Evolutionary conservation across 108 stramenopile genomes (phyloP), one percentile per base, ranked within the genome.

Genomic region (Schizochytrium sp.): DNA sequence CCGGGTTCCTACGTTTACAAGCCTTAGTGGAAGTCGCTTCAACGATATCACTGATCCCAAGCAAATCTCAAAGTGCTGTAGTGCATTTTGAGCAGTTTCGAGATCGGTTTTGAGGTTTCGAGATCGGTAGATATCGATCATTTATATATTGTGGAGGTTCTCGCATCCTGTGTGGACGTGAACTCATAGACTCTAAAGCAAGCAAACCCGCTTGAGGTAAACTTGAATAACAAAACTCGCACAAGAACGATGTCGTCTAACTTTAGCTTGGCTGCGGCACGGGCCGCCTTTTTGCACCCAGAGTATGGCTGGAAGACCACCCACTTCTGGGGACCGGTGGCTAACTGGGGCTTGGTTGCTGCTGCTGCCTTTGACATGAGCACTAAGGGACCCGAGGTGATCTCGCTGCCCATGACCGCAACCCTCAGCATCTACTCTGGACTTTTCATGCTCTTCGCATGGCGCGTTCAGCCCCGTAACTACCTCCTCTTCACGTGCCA

Each of bases 401-500:
- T 92, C 46, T 88, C 88, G 40, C 57, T 46, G 42, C 69, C 69
- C n/a, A 92, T 92, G 91, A 92, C 91, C 0, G 87, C 42, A 4
- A 89, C 61, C 10, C 69, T 92, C 87, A 88, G 57, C 53, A 89
- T 90, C 19, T 92, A 92, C 72, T 87, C 76, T 8, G 41, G 88
- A 50, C 47, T 92, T 41, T 92, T 92, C 57, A 88, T 90, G 90
- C 88, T 89, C n/a, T 92, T 92, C 42, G 89, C 91, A 1, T 90
- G 88, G 89, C 88, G 88, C 58, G 91, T 92, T 3, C 91, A 92
- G 88, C 91, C 91, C 3, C 61, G 91, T 38, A 92, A 92, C 46
- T 92, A 92, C 72, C 89, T 92, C 8, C 73, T 92, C 42, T 90
- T 92, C 38, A 88, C 91, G 10, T 92, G 91, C 89, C 91, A 92